These are phyloP conservation scores for Bocquillonia castaneifolia DNA, from an alignment of 441 rosid genomes.

Conservation along the genomic window DNA sequence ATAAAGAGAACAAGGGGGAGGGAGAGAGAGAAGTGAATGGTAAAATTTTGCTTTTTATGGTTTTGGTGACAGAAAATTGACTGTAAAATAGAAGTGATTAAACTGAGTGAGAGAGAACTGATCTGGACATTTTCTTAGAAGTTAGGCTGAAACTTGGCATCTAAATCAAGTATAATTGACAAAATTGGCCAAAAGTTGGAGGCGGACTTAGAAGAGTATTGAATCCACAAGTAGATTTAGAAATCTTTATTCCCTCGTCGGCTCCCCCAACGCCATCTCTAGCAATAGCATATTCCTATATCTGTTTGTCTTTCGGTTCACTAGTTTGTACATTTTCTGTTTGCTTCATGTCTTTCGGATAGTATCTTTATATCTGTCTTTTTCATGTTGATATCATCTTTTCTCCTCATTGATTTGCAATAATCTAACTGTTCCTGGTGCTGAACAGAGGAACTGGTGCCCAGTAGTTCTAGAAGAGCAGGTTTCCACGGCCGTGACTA, in stretches of 20 bases:
- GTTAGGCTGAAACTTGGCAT: neutral
- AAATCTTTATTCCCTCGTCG: neutral
- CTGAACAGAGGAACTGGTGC: constrained; percentile 44
- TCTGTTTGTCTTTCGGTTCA: neutral
- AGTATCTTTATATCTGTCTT: neutral
- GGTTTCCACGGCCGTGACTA: constrained; percentile 33
- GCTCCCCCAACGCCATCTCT: neutral
- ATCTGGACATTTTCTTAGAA: neutral
- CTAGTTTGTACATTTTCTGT: neutral
- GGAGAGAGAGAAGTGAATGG: too few relatives aligned
- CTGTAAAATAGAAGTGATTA: neutral
- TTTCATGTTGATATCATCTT: neutral
- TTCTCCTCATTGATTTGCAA: neutral
- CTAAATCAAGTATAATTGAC: neutral
- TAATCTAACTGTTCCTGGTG: constrained; percentile 2
- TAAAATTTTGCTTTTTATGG: too few relatives aligned
- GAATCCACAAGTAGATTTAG: neutral
- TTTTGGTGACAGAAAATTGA: neutral
- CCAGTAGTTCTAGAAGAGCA: constrained; percentile 45
- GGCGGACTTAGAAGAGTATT: neutral
- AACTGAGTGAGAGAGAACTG: neutral
- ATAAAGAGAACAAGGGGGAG: too few relatives aligned
- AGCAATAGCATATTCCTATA: neutral
- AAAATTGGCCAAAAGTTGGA: neutral
- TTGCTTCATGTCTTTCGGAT: neutral